These are phyloP conservation scores for Yamadazyma blattariae DNA, from an alignment of 1,139 yeast species.

Conservation along the genomic window DNA sequence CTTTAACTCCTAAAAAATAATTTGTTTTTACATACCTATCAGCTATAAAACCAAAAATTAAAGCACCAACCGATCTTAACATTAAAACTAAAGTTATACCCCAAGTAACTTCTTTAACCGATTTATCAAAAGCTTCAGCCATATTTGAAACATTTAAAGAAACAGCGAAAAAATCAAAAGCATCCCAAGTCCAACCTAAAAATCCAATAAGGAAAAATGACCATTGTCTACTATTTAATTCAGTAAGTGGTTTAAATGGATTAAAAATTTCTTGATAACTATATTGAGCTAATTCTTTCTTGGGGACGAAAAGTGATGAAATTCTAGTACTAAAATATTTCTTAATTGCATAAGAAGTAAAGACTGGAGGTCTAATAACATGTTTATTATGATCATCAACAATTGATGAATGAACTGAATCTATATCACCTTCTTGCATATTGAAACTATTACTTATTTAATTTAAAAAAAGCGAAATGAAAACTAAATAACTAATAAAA, in stretches of 20 bases:
- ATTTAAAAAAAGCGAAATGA: too few species aligned
- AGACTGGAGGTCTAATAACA: conserved; percentile 31
- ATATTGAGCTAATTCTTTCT: conserved; percentile 26
- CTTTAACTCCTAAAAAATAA: too few species aligned
- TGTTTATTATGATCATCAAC: conserved; percentile 26
- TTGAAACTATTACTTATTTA: too few species aligned
- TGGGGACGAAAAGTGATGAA: conserved; percentile 30
- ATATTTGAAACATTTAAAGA: conserved; percentile 30
- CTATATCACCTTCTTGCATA: too few species aligned
- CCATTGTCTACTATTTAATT: conserved; percentile 34
- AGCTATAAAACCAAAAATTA: conserved; percentile 36
- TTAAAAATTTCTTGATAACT: conserved; percentile 29
- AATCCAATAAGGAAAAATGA: conserved; percentile 32
- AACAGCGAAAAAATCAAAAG: conserved; percentile 37
- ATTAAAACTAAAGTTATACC: conserved; percentile 44
- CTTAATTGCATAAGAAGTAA: conserved; percentile 22
- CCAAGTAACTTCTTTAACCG: conserved; percentile 36
- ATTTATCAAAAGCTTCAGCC: conserved; percentile 24
- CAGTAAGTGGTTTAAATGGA: conserved; percentile 32
- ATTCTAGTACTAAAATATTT: conserved; percentile 28
- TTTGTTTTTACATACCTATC: conserved; percentile 23
- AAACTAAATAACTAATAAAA: too few species aligned
- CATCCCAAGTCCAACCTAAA: conserved; percentile 45
- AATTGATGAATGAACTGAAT: conserved; percentile 3
- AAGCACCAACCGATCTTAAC: conserved; percentile 44